A percentile compares a stretch with the other conserved stretches of the same genome.
These are phyloP conservation scores for Mycena capillaripes DNA, from an alignment of 768 basidiomycete genomes.

Conservation along the genomic window DNA sequence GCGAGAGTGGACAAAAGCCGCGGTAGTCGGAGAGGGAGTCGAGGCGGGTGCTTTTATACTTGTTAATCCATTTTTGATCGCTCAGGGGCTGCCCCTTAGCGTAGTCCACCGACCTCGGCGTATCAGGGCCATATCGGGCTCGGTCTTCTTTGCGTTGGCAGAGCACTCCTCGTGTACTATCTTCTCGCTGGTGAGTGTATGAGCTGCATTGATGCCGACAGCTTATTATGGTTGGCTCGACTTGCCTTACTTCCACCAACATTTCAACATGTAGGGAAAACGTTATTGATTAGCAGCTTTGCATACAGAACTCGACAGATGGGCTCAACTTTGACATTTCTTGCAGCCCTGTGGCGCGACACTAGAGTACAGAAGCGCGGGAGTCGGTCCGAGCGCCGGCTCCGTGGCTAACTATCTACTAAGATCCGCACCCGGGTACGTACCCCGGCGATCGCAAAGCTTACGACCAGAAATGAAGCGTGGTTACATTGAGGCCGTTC, in stretches of 20 bases:
- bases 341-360: slow-evolving; percentile 4
- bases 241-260: too few relatives aligned
- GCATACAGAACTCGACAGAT: background rate
- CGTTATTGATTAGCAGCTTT: background rate
- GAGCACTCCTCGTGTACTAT: background rate
- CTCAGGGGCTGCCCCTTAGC: slow-evolving; percentile 1
- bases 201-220: too few relatives aligned
- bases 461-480: background rate
- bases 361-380: background rate
- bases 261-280: background rate
- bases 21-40: slow-evolving; percentile 6
- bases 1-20: background rate
- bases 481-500: background rate
- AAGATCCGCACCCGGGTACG: slow-evolving; percentile 8
- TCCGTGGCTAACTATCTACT: background rate
- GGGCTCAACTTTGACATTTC: background rate
- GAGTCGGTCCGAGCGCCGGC: slow-evolving; percentile 11
- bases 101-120: too few relatives aligned
- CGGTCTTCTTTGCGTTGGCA: background rate
- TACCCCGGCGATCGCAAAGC: slow-evolving; percentile 15
- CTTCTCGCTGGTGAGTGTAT: background rate
- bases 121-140: background rate
- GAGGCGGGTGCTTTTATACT: slow-evolving; percentile 3
- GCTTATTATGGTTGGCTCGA: too few relatives aligned
- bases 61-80: slow-evolving; percentile 5